Percentiles rank a stretch among this genome's conserved stretches.
These are phyloP conservation scores for Microglena sp. DNA, from an alignment of 139 green algal species.

Conservation along the genomic window DNA sequence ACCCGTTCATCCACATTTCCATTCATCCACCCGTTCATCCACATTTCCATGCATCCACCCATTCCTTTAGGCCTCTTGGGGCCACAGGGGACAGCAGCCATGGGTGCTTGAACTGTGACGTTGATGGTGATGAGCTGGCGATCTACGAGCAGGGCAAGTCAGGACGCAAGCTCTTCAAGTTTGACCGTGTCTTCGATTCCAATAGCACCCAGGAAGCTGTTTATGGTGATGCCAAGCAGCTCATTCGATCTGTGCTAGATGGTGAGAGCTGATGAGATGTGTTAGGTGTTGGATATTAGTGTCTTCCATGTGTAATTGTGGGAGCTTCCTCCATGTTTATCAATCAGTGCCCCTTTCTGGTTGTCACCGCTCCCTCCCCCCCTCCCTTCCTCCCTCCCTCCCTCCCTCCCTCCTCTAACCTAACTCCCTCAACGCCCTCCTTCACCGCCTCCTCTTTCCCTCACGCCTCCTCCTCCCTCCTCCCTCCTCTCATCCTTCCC, in stretches of 20 bases:
- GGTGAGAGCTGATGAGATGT: slow-evolving; percentile 35
- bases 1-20: too few relatives aligned
- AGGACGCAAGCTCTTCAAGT: slow-evolving; percentile 60
- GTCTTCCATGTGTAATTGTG: neutral
- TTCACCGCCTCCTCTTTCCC: neutral
- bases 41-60: too few relatives aligned
- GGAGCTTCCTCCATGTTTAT: neutral
- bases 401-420: neutral
- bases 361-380: too few relatives aligned
- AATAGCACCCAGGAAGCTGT: slow-evolving; percentile 58
- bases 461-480: neutral
- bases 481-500: neutral
- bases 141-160: slow-evolving; percentile 28
- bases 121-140: slow-evolving; percentile 21
- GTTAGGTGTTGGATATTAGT: neutral
- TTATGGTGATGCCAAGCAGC: slow-evolving; percentile 77
- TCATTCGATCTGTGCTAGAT: slow-evolving; percentile 82
- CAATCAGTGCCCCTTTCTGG: neutral
- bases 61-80: too few relatives aligned
- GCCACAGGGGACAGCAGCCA: slow-evolving; percentile 51
- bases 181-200: slow-evolving; percentile 73
- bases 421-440: neutral
- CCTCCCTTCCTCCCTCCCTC: neutral
- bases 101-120: slow-evolving; percentile 21
- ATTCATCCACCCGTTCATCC: too few relatives aligned